phyloP scores from a whole-genome alignment of 2,329 filamentous ascomycete species.

The Ophiostoma himal-ulmi region DNA sequence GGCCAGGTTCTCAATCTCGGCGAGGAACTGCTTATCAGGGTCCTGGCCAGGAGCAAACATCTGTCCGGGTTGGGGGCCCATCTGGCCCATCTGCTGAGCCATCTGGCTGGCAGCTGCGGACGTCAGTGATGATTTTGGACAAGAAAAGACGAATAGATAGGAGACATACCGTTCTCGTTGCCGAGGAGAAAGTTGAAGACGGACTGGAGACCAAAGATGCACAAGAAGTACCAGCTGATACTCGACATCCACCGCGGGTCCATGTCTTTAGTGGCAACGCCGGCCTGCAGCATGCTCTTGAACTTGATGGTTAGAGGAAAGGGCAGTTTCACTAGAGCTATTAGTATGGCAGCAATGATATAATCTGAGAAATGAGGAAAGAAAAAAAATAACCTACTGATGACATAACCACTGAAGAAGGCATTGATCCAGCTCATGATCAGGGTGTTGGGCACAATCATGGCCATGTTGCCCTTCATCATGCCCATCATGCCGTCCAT shows the following conservation, averaged over 20 bases:
- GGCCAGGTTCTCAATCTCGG: conserved; percentile 89
- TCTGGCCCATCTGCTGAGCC: conserved; percentile 80
- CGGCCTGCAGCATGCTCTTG: conserved; percentile 98
- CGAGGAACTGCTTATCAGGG: conserved; percentile 89
- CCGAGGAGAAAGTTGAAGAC: conserved; percentile 97
- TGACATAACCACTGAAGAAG: conserved; percentile 97
- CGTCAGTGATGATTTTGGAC: conserved; percentile 22
- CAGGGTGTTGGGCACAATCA: conserved; percentile 97
- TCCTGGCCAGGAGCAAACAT: conserved; percentile 92
- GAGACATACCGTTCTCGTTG: conserved; percentile 77
- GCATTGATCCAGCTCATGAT: conserved; percentile 99
- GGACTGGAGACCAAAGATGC: conserved; percentile 90
- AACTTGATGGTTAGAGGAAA: conserved; percentile 98
- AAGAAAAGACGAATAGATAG: background rate
- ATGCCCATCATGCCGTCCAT: conserved; percentile 99
- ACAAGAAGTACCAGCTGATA: conserved; percentile 98
- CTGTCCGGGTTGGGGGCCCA: conserved; percentile 62
- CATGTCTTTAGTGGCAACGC: conserved; percentile 90
- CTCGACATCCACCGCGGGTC: conserved; percentile 98
- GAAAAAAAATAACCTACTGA: conserved; percentile 64
- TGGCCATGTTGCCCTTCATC: conserved; percentile 99
- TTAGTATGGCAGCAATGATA: background rate
- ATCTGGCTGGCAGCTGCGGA: conserved; percentile 78
- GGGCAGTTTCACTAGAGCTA: conserved; percentile 74
- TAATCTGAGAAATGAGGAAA: too few species aligned